Evolutionary conservation across 2,329 filamentous ascomycete species (phyloP), one percentile per base, ranked within the genome.

Genomic region (Aspergillus vadensis): DNA sequence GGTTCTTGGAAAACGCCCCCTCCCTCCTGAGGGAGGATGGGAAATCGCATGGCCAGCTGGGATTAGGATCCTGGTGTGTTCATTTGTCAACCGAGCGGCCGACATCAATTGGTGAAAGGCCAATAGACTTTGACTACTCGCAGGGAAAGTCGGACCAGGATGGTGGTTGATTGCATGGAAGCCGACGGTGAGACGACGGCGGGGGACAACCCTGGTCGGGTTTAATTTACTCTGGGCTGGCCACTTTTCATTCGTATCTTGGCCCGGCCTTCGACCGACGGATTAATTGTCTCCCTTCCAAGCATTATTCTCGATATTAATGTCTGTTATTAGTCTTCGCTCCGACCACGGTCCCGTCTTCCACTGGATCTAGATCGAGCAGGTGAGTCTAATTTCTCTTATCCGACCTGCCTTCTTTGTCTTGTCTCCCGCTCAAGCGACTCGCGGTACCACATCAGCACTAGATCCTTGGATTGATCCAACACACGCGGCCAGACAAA

Each of bases 141-240:
- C 25, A n/a, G n/a, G 25, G 8, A 12, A 48, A n/a, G 23, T 47
- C 12, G 4, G 19, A 47, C 21, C 32, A 36, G 44, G 14, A 15
- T 25, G 47, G 8, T 27, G 15, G 47, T 27, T n/a, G 47, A 50
- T 50, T 27, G 47, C 47, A 10, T 17, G 25, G 12, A 27, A 15
- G 25, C n/a, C 47, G 47, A 50, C 47, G 47, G 47, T 50, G 47
- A 50, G 47, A 50, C 47, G 47, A 27, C 47, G 47, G 47, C 23
- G 23, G n/a, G 14, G 23, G 19, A 21, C 5, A 8, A 30, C 9
- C 47, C 47, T 12, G 14, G 47, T n/a, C 23, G 21, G 15, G n/a
- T n/a, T 25, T 23, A 48, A 14, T 27, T 48, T n/a, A 10, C 41
- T 30, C 7, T 9, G 4, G 14, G 21, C 21, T 27, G 23, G 5